Evolutionary conservation across 306 rosid species (phyloP).

Genomic region (Cucumis cinereus): DNA sequence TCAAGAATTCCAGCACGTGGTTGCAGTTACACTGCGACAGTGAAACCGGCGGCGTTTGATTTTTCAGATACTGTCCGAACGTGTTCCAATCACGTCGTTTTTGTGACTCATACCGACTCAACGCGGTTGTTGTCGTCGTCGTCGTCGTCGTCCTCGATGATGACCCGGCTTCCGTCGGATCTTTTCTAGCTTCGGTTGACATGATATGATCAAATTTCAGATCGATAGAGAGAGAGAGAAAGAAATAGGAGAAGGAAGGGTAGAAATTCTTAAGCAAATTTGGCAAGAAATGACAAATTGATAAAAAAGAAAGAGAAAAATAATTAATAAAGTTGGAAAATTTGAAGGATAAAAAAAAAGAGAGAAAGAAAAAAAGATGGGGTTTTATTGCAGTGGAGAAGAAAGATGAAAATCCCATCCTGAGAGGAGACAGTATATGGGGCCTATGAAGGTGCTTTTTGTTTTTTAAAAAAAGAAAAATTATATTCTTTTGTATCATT

Average conservation of each 20-base stretch:
- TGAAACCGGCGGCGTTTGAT: constrained; percentile 40
- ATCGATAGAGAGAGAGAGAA: not conserved
- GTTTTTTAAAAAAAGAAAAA: not conserved
- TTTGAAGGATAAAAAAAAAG: not conserved
- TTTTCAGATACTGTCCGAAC: constrained; percentile 48
- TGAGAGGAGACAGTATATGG: constrained; percentile 48
- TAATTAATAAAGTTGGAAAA: not conserved
- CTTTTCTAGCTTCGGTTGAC: constrained; percentile 21
- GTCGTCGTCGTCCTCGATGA: not conserved
- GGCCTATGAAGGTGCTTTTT: constrained; percentile 24
- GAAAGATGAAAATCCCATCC: constrained; percentile 49
- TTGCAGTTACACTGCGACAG: constrained; percentile 50
- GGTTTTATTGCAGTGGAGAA: constrained; percentile 14
- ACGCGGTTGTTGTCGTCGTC: constrained; percentile 11
- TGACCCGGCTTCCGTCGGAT: constrained; percentile 14
- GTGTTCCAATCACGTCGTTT: constrained; percentile 69
- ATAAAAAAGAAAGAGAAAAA: not conserved
- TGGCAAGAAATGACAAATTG: constrained; percentile 6
- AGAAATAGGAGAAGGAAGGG: not conserved
- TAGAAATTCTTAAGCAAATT: not conserved
- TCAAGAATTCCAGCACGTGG: constrained; percentile 51
- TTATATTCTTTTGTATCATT: not conserved
- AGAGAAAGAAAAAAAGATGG: not conserved
- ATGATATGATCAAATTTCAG: constrained; percentile 11
- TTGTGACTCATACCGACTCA: constrained; percentile 56